Percentiles rank a stretch among this genome's conserved stretches.
Conservation (phyloP, 2,329 filamentous ascomycete species). For the Cytospora leucostoma region DNA sequence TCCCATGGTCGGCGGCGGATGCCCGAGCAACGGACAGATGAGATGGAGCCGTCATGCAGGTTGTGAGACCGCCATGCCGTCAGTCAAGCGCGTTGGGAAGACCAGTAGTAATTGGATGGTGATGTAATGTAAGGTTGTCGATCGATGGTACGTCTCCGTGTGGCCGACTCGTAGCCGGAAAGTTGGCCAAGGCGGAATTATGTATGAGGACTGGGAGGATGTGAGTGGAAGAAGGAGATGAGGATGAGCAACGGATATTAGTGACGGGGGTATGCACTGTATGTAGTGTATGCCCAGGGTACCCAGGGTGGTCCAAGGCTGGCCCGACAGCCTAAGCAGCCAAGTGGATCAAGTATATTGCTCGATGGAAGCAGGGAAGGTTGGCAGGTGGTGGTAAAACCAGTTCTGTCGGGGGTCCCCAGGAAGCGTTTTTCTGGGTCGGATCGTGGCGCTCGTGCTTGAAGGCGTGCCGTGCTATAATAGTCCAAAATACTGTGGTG, state of each 20-base stretch:
- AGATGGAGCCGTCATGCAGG: constrained; percentile 22
- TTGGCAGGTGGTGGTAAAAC: background rate
- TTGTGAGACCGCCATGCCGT: constrained; percentile 24
- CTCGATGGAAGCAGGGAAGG: background rate
- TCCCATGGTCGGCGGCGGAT: constrained; percentile 23
- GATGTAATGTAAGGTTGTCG: constrained; percentile 19
- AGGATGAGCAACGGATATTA: constrained; percentile 12
- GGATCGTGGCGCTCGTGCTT: background rate
- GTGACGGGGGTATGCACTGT: constrained; percentile 8
- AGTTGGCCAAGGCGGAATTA: constrained; percentile 3
- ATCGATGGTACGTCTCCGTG: background rate
- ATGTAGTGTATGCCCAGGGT: background rate
- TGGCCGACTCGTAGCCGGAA: background rate
- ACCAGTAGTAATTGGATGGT: constrained; percentile 11
- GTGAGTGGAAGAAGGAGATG: constrained; percentile 1
- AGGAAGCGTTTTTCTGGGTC: background rate
- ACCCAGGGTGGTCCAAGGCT: constrained; percentile 4
- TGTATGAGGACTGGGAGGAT: background rate
- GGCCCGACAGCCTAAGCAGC: background rate
- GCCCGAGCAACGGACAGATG: constrained; percentile 17
- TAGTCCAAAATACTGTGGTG: background rate
- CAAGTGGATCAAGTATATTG: background rate
- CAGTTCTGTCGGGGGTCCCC: background rate
- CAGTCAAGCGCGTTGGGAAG: constrained; percentile 14
- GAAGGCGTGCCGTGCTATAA: background rate